A percentile compares a stretch with the other conserved stretches of the same genome.
phyloP scores from a whole-genome alignment of 1,284 basidiomycete species.

The Mixia osmundae region DNA sequence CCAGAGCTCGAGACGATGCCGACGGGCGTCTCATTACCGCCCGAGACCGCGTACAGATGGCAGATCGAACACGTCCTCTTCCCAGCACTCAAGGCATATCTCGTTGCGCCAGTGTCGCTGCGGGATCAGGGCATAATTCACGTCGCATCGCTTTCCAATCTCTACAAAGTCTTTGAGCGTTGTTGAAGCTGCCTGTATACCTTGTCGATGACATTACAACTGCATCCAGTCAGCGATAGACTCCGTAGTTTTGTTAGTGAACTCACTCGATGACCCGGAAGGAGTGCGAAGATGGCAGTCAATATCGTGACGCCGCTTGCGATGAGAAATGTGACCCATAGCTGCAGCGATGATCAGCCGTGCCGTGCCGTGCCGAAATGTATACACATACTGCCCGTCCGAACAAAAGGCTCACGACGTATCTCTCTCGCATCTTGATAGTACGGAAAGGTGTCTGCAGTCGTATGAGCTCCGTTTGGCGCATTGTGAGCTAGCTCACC shows the following conservation, averaged over 20 bases:
- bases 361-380: slow-evolving; percentile 3
- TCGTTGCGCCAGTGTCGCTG: slow-evolving; percentile 41
- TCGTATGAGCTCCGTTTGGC: slow-evolving; percentile 20
- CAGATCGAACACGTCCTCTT: slow-evolving; percentile 72
- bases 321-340: slow-evolving; percentile 27
- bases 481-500: slow-evolving; percentile 20
- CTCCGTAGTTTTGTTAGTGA: too few relatives aligned
- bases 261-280: too few relatives aligned
- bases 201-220: too few relatives aligned
- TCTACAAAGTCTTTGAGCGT: slow-evolving; percentile 12
- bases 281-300: too few relatives aligned
- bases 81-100: slow-evolving; percentile 50
- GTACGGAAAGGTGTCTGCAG: slow-evolving; percentile 54
- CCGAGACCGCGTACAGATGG: slow-evolving; percentile 28
- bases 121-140: slow-evolving; percentile 20
- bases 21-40: background rate
- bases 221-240: too few relatives aligned
- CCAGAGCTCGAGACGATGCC: slow-evolving; percentile 35
- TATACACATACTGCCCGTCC: slow-evolving; percentile 54
- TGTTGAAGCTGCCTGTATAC: too few relatives aligned
- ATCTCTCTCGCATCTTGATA: slow-evolving; percentile 66
- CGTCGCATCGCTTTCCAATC: slow-evolving; percentile 7
- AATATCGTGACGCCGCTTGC: too few relatives aligned
- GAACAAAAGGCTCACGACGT: slow-evolving; percentile 66
- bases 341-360: slow-evolving; percentile 22